Percentiles rank a stretch among this genome's conserved stretches.
Conservation (phyloP, 2,329 filamentous ascomycete genomes). For the Alternaria conjuncta region DNA sequence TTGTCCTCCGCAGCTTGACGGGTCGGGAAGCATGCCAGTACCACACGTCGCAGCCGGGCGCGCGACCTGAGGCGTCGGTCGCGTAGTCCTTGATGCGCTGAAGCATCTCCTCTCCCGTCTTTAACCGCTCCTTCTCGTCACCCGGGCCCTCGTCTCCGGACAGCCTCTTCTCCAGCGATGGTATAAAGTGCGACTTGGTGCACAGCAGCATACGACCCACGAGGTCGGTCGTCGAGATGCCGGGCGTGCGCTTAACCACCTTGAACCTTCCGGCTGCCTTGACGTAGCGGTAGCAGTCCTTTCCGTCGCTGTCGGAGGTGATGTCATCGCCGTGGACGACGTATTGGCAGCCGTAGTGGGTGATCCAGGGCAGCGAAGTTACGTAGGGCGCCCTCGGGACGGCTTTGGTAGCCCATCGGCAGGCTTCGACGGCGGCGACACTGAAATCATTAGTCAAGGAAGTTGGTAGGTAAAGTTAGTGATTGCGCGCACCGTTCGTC, state of each 20-base stretch:
- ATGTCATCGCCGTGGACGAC: constrained; percentile 98
- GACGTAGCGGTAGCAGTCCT: constrained; percentile 98
- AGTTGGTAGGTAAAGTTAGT: too few species aligned
- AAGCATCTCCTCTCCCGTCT: constrained; percentile 71
- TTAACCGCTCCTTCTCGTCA: constrained; percentile 68
- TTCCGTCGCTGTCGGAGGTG: constrained; percentile 88
- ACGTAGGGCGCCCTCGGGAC: constrained; percentile 91
- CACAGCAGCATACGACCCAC: constrained; percentile 97
- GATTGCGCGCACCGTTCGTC: constrained; percentile 78
- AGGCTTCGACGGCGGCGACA: constrained; percentile 88
- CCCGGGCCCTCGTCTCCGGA: constrained; percentile 76
- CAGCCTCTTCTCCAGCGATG: constrained; percentile 73
- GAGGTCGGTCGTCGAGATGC: constrained; percentile 97
- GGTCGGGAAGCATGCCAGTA: constrained; percentile 71
- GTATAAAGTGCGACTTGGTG: constrained; percentile 93
- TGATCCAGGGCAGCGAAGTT: constrained; percentile 90
- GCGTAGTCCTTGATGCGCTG: constrained; percentile 85
- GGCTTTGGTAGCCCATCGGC: constrained; percentile 88
- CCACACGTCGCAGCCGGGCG: constrained; percentile 83
- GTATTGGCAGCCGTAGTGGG: constrained; percentile 92
- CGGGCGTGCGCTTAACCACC: constrained; percentile 94
- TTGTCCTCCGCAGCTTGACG: constrained; percentile 46
- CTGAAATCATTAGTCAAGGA: constrained; percentile 36
- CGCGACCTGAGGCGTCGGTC: constrained; percentile 79
- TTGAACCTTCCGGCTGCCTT: constrained; percentile 94